phyloP scores from a whole-genome alignment of 768 basidiomycete genomes.

The Lactarius psammicola region DNA sequence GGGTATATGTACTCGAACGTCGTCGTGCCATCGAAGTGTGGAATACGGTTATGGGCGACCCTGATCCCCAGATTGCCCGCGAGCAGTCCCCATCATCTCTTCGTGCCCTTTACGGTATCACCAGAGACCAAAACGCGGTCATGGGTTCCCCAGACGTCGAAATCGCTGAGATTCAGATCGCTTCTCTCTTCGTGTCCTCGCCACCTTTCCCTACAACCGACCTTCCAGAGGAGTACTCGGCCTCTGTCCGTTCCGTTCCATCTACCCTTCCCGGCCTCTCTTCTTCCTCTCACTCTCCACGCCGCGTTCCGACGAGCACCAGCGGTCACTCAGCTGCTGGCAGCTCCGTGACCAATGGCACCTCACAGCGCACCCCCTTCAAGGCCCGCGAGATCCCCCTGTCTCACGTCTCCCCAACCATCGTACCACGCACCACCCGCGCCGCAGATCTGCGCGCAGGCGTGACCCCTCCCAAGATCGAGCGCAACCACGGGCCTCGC shows the following conservation, averaged over 20 bases:
- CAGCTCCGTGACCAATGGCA: slow-evolving; percentile 46
- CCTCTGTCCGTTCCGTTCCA: slow-evolving; percentile 44
- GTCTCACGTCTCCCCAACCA: slow-evolving; percentile 61
- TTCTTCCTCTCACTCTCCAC: slow-evolving; percentile 39
- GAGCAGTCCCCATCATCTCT: slow-evolving; percentile 59
- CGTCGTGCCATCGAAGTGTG: slow-evolving; percentile 79
- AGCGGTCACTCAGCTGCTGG: slow-evolving; percentile 39
- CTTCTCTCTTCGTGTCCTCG: slow-evolving; percentile 75
- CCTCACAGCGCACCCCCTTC: slow-evolving; percentile 53
- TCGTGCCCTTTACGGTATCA: slow-evolving; percentile 65
- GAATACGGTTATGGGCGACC: slow-evolving; percentile 70
- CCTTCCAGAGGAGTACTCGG: slow-evolving; percentile 49
- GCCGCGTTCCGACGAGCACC: slow-evolving; percentile 28
- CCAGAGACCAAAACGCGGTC: slow-evolving; percentile 56
- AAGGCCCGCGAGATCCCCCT: slow-evolving; percentile 66
- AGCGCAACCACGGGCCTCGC: slow-evolving; percentile 44
- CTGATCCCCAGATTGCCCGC: slow-evolving; percentile 57
- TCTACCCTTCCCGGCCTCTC: slow-evolving; percentile 45
- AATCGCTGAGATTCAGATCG: slow-evolving; percentile 77
- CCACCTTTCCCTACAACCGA: slow-evolving; percentile 74
- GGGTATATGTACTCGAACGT: slow-evolving; percentile 88
- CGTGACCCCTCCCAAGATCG: slow-evolving; percentile 44
- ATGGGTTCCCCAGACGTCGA: slow-evolving; percentile 68
- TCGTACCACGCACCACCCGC: slow-evolving; percentile 72
- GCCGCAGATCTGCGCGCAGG: slow-evolving; percentile 75